These are phyloP conservation scores for Farysia itapuensis DNA, from an alignment of 1,284 basidiomycete genomes.

Conservation along the genomic window DNA sequence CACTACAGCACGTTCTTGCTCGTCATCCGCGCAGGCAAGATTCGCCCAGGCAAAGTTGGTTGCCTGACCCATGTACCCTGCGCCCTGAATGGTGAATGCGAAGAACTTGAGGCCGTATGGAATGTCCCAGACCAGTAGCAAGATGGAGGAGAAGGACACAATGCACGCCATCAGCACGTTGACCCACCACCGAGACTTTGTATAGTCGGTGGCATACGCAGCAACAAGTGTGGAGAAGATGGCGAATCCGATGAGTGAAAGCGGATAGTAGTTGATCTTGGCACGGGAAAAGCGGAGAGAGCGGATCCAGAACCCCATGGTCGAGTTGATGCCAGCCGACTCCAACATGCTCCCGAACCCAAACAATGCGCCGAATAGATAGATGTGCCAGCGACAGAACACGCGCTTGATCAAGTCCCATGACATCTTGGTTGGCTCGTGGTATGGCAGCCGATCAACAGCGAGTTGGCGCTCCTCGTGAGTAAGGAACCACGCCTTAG, in stretches of 20 bases:
- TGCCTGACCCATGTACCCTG: slow-evolving; percentile 52
- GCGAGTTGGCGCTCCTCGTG: slow-evolving; percentile 63
- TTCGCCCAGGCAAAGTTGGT: slow-evolving; percentile 58
- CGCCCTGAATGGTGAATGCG: slow-evolving; percentile 47
- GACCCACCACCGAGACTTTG: slow-evolving; percentile 21
- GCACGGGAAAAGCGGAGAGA: slow-evolving; percentile 50
- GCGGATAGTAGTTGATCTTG: slow-evolving; percentile 41
- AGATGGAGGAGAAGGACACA: slow-evolving; percentile 21
- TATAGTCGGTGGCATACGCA: slow-evolving; percentile 28
- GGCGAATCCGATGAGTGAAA: slow-evolving; percentile 31
- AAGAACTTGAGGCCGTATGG: slow-evolving; percentile 44
- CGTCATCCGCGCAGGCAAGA: slow-evolving; percentile 40
- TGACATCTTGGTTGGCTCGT: slow-evolving; percentile 63
- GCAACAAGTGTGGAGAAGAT: slow-evolving; percentile 32
- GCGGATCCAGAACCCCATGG: slow-evolving; percentile 76
- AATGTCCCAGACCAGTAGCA: slow-evolving; percentile 43
- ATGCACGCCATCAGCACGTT: slow-evolving; percentile 35
- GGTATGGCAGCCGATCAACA: slow-evolving; percentile 48
- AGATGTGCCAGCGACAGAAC: slow-evolving; percentile 67
- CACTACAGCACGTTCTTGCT: slow-evolving; percentile 50
- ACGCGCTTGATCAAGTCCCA: slow-evolving; percentile 64
- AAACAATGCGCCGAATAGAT: slow-evolving; percentile 61
- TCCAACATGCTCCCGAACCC: slow-evolving; percentile 71
- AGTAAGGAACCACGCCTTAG: slow-evolving; percentile 69
- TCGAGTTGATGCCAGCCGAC: slow-evolving; percentile 71